Conservation (phyloP, 441 rosid species). For the Theobroma grandiflorum region DNA sequence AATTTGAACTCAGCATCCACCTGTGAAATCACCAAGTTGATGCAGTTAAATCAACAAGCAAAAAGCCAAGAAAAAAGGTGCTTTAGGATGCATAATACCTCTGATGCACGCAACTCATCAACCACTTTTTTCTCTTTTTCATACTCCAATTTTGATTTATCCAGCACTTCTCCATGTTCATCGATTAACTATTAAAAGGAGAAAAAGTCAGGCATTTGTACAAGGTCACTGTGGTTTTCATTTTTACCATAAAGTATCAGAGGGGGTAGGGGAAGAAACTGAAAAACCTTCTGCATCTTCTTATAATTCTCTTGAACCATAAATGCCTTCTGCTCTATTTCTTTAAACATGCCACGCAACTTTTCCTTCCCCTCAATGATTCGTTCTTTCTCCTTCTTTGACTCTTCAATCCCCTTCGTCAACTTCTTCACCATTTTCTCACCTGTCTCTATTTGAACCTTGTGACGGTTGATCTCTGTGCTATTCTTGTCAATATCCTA, state of each 20-base stretch:
- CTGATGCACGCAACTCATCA: constrained; percentile 85
- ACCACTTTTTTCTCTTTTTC: constrained; percentile 78
- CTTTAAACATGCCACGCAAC: constrained; percentile 63
- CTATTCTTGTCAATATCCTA: constrained; percentile 87
- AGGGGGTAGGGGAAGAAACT: constrained; percentile 22
- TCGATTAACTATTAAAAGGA: constrained; percentile 68
- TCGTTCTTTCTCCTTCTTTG: constrained; percentile 76
- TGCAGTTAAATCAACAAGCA: constrained; percentile 10
- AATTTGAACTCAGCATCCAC: constrained; percentile 85
- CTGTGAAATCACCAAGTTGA: constrained; percentile 40
- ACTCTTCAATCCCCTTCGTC: constrained; percentile 87
- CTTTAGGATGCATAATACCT: constrained; percentile 55
- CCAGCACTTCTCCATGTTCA: constrained; percentile 75
- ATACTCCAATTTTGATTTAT: constrained; percentile 67
- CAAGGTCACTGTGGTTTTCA: background rate
- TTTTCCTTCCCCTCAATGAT: constrained; percentile 77
- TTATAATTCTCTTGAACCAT: constrained; percentile 83
- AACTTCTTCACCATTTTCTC: constrained; percentile 88
- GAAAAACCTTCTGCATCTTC: constrained; percentile 67
- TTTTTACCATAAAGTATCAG: constrained; percentile 9
- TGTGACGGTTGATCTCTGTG: constrained; percentile 90
- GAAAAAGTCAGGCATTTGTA: constrained; percentile 19
- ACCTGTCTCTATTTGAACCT: constrained; percentile 89
- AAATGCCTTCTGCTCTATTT: constrained; percentile 82
- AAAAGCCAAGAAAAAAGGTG: constrained; percentile 20